Evolutionary conservation across 2,329 filamentous ascomycete genomes (phyloP), one percentile per base, ranked within the genome.

Genomic region (Metarhizium album): DNA sequence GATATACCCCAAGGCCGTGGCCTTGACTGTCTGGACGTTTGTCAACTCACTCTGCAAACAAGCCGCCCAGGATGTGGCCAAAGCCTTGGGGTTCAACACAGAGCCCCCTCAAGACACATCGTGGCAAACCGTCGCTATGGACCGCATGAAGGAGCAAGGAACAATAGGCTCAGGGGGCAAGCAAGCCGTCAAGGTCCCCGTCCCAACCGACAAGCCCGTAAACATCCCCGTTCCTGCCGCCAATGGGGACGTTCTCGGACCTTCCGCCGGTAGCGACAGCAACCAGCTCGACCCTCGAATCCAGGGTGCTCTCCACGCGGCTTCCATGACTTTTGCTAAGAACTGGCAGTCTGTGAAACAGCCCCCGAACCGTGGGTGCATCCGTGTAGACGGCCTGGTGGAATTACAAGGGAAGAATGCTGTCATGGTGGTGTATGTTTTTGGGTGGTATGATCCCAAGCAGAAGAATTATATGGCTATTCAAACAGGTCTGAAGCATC

Each of bases 401-500:
- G 75, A 81, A 54, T 52, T 82, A 2, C 67, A 73, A 40, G 70
- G 75, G 2, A 61, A 72, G 2, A 70, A 64, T 22, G 71, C 71
- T 1, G 67, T 67, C 47, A 60, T 82, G 50, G 70, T 72, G 2
- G 65, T 82, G 13, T 74, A 80, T 53, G 76, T 78, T 2, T 52
- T 64, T 11, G 74, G 70, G 2, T 79, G 73, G 62, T 83, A 77
- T 63, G 72, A 83, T 58, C 78, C 79, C 1, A 75, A 78, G 60
- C 72, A 70, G 40, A 69, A 70, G 53, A 67, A 64, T 45, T 78
- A 70, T 48, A 69, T 66, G 53, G 59, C 59, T 29, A 62, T 69
- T 14, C 59, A 76, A 42, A 66, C 74, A 45, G 59, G 63, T n/a
- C 57, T 77, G 18, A 70, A 71, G 57, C 68, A 74, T 38, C 35